Base-by-base conservation (phyloP, 2,329 filamentous ascomycete genomes). In the Metarhizium rileyi region DNA sequence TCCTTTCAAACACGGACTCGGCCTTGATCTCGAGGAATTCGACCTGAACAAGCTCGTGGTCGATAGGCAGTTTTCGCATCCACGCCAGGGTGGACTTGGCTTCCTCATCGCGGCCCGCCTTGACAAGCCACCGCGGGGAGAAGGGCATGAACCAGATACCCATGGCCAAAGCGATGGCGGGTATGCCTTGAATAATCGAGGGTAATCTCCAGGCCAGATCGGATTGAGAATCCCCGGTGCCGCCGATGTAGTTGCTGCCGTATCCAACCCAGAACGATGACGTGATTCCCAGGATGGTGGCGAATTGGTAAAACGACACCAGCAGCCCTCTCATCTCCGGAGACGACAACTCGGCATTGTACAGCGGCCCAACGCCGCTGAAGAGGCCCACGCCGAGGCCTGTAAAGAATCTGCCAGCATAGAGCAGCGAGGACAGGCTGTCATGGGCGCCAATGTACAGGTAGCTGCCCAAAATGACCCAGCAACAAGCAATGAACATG, bases 11-110 rank as follows among this genome's bases (percentile, higher is more conserved):
- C 26, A 86, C 65, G 0, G 80, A 81, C 63, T 89, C 84, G 0
- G 86, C 85, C 64, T 87, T 87, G 68, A 91, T 90, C 63, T 91
- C 87, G n/a, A 87, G 76, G 59, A 84, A 89, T 59, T 91, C 87
- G 3, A 87, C 71, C 55, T 86, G 78, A 30, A 91, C 76, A 0
- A 86, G 73, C 45, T 87, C 80, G 57, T 88, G 75, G 53, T 84
- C 77, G 14, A 69, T 60, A 0, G 78, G 64, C 0, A 88, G 72
- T 5, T 75, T 75, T 30, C 87, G 80, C 7, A 91, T 77, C 49
- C 63, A 74, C 0, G 84, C 77, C 1, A 91, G 74, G 0, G 30
- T 66, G 48, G 68, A 63, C 49, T 66, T 49, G 4, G 83, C 84
- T 63, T 90, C 86, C 0, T 75, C 73, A 56, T 90, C 84, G 10